Evolutionary conservation across 78 protist genomes (phyloP).

Genomic region (Capsaspora owczarzaki): DNA sequence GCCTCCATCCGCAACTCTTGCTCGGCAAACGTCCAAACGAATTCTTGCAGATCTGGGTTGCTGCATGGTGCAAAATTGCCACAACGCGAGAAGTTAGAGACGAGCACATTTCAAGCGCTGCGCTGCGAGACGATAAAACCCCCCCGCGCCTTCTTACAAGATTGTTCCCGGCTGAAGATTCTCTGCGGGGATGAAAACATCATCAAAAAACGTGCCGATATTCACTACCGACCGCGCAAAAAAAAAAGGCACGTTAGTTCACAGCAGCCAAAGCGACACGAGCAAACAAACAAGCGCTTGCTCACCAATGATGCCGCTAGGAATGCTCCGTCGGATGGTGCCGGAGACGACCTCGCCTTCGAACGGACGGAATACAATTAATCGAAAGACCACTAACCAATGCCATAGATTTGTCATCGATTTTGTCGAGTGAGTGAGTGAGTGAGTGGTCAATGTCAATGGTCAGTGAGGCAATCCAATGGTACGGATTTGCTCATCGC

Average conservation of each 20-base stretch:
- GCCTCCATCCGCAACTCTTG: no score
- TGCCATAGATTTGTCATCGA: no score
- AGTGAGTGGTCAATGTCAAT: background rate
- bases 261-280: background rate
- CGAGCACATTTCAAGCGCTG: no score
- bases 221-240: background rate
- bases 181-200: background rate
- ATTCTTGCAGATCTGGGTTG: no score
- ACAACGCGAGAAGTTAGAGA: no score
- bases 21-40: no score
- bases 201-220: background rate
- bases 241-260: no score
- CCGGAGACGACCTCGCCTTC: background rate
- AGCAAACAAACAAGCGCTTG: background rate
- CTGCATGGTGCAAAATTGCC: no score
- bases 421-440: background rate
- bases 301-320: background rate
- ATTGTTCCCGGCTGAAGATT: background rate
- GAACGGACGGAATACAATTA: background rate
- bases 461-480: background rate
- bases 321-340: background rate
- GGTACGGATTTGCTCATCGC: background rate
- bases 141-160: no score
- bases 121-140: no score
- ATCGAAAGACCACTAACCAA: background rate